Base-by-base conservation (phyloP, 2,329 filamentous ascomycete species). In the Cryphonectria parasitica region DNA sequence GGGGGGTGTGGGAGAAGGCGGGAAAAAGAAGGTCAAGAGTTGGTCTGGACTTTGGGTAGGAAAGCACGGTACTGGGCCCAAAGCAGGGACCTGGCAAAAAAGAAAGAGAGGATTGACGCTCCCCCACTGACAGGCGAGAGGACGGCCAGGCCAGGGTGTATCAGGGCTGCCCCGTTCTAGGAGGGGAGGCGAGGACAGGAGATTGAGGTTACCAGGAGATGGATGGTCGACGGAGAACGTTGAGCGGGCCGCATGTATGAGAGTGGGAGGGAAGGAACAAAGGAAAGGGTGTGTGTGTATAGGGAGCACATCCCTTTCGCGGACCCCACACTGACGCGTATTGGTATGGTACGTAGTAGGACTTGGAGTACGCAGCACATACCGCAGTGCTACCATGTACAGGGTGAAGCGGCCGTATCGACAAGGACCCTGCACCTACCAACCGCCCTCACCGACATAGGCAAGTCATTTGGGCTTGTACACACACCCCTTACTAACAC, bases 141-240 rank as follows among this genome's bases (percentile, higher is more conserved):
- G 45, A 49, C 45, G 45, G 22, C 45, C 22, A 3, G 45, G 22
- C 25, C 61, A 45, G 68, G 58, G 28, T 49, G 52, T 31, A 58
- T 31, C 25, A 58, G 54, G 54, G 54, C n/a, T 58, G 54, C 17
- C 54, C 54, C 28, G 54, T 58, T 58, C 54, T 25, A 28, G 54
- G 58, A 45, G 61, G 19, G 15, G 60, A 64, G 61, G 61, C 61
- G 61, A 64, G 61, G 36, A n/a, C 52, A 68, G 58, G 64, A 62
- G 41, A 70, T 61, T 34, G 64, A 39, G 56, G 22, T 39, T n/a
- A 31, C 67, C 39, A 63, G 56, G 68, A 66, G 54, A 66, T 60
- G 52, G 43, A 66, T 60, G 52, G 25, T 7, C 63, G 54, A 54
- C 34, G 52, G 49, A 54, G 62, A 28, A 28, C 49, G 43, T 19